Evolutionary conservation across 139 green algal species (phyloP).

Genomic region (Tetraselmis striata): DNA sequence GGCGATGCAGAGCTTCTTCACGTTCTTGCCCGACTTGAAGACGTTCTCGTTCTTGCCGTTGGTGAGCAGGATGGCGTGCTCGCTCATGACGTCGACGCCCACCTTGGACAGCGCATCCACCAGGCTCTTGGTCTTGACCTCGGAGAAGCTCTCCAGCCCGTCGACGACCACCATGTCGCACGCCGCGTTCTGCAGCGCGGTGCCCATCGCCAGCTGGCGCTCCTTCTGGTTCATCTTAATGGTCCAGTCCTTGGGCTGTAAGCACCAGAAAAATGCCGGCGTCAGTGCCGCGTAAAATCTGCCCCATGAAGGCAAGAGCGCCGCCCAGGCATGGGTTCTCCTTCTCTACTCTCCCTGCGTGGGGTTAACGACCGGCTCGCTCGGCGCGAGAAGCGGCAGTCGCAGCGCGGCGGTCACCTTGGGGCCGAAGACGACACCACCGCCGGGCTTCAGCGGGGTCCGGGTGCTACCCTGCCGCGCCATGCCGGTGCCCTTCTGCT

Average conservation of each 20-base stretch:
- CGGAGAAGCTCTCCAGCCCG: slow-evolving; percentile 34
- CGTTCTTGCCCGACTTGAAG: slow-evolving; percentile 63
- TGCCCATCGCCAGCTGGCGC: slow-evolving; percentile 82
- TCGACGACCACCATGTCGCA: slow-evolving; percentile 81
- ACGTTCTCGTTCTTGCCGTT: slow-evolving; percentile 53
- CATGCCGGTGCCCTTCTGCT: slow-evolving; percentile 95
- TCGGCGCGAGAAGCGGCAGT: too few species aligned
- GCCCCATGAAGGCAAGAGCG: too few species aligned
- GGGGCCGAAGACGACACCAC: slow-evolving; percentile 94
- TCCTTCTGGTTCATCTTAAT: slow-evolving; percentile 99
- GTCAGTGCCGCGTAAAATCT: too few species aligned
- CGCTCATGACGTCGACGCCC: slow-evolving; percentile 43
- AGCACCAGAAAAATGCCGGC: too few species aligned
- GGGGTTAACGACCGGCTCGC: too few species aligned
- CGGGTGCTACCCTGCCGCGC: slow-evolving; percentile 73
- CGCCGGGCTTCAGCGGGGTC: slow-evolving; percentile 83
- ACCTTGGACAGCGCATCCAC: slow-evolving; percentile 56
- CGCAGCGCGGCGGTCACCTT: too few species aligned
- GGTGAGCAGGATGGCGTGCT: slow-evolving; percentile 67
- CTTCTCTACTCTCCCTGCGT: too few species aligned
- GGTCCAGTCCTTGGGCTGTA: slow-evolving; percentile 88
- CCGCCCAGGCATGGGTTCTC: too few species aligned
- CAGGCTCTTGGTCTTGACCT: slow-evolving; percentile 79
- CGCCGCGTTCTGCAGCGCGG: slow-evolving; percentile 84
- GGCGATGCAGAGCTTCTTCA: slow-evolving; percentile 32